Evolutionary conservation across 1,284 basidiomycete genomes (phyloP), one percentile per base, ranked within the genome.

Genomic region (Malassezia globosa): DNA sequence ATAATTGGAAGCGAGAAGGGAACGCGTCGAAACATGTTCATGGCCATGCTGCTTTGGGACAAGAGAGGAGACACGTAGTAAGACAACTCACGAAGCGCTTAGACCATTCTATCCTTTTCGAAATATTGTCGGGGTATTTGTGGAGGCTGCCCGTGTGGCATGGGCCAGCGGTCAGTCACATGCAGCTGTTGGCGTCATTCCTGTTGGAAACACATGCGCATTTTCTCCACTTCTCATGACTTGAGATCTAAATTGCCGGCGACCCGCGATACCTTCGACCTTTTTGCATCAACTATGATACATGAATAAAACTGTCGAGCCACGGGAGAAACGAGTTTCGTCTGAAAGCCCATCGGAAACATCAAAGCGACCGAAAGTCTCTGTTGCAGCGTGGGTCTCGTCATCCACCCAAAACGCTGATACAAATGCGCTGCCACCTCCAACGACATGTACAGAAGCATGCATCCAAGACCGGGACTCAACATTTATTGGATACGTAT

Each of bases 401-500:
- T 52, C 50, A 16, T 34, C 50, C 2, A 36, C 39, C 2, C 31
- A 16, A 10, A 42, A 38, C 21, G 55, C 56, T 7, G 57, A 63
- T 19, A 42, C 59, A 7, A 29, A 48, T 1, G 40, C 51, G 5
- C 41, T 64, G 0, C 61, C 61, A 8, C 56, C 59, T 54, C 66
- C 66, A 4, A 56, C 55, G 1, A 61, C 61, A 1, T 59, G 58
- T 34, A 3, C 39, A 1, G 46, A 53, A 3, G 64, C 67, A 0
- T 61, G 57, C 35, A 57, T 70, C 33, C 53, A 57, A 37, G 68
- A 71, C 46, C 63, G 68, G 37, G 53, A 53, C 51, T 64, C 61
- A 5, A 60, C 68, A 26, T 71, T 71, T 48, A 48, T 69, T 42
- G 66, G 60, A 40, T 69, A 62, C 41, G 66, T 64, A 26, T 69